Conservation (phyloP, 2,329 filamentous ascomycete genomes). For the Mycosphaerelloides madeirae region DNA sequence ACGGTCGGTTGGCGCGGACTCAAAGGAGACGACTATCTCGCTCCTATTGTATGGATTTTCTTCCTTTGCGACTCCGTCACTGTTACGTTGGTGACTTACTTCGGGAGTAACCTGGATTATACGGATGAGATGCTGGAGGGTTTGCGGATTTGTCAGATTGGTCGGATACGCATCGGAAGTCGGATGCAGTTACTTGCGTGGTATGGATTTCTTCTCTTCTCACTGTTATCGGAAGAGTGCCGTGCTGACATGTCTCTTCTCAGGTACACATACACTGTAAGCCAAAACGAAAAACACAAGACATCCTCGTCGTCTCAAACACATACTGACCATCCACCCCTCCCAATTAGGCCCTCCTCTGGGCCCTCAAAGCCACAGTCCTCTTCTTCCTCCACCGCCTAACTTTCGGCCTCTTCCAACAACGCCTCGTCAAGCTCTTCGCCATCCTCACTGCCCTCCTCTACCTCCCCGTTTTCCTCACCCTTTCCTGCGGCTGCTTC, state of each 20-base stretch:
- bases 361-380: constrained; percentile 21
- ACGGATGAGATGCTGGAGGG: constrained; percentile 11
- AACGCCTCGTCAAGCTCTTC: constrained; percentile 28
- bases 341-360: too few relatives aligned
- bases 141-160: constrained; percentile 27
- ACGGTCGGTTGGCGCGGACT: constrained; percentile 36
- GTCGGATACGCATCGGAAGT: constrained; percentile 29
- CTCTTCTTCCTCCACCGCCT: constrained; percentile 30
- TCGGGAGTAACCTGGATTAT: constrained; percentile 28
- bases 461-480: constrained; percentile 31
- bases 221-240: too few relatives aligned
- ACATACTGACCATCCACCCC: too few relatives aligned
- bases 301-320: too few relatives aligned
- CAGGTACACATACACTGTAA: constrained; percentile 24
- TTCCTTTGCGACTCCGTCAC: constrained; percentile 28
- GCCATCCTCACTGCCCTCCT: constrained; percentile 23
- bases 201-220: constrained; percentile 13
- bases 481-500: constrained; percentile 30
- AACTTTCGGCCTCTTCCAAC: constrained; percentile 31
- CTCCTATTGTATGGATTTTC: constrained; percentile 31
- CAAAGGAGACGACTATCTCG: constrained; percentile 38
- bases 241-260: too few relatives aligned
- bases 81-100: constrained; percentile 26
- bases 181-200: constrained; percentile 37
- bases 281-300: too few relatives aligned